Base-by-base conservation (phyloP, 352 stramenopile species). In the Lagenidium giganteum region DNA sequence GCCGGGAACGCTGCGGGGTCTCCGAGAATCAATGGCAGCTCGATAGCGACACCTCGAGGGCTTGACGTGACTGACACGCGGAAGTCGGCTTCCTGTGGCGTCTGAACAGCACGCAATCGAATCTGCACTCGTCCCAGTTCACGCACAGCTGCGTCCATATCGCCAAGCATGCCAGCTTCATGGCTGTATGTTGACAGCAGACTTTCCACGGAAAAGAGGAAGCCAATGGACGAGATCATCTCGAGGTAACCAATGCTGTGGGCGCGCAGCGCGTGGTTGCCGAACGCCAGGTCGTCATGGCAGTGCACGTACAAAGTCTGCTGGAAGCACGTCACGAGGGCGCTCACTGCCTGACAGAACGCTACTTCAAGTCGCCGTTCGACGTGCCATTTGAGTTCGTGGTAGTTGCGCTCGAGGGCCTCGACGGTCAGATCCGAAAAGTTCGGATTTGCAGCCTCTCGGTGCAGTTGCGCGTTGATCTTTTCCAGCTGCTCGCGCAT, bases 81-180 rank as follows among this genome's bases (percentile, higher is more conserved):
- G 23, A 81, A 85, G 39, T 57, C 65, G 20, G 70, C 65, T 28
- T 70, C 68, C 1, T 61, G 55, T 5, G 74, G 69, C 1, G 66
- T 75, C 29, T 76, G 64, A 1, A 87, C 74, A 11, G 65, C 64
- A 14, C 64, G 58, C 12, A 87, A 25, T 28, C 76, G 71, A 22
- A 87, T 77, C n/a, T 66, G 55, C 26, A 84, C 65, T 7, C 70
- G 46, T 30, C 57, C 59, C 1, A 87, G 59, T 34, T 84, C 72
- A 36, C 79, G 79, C 9, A 86, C 71, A n/a, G 75, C 75, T 9
- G 67, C 72, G 12, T 84, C 73, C 24, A 77, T 86, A 46, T 87
- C 75, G 8, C 73, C 75, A 5, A 87, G 51, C 72, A 87, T 87
- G 11, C 75, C 75, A n/a, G 75, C 49, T 38, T 87, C 75, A n/a